A percentile compares a stretch with the other conserved stretches of the same genome.
Evolutionary conservation across 495 filamentous ascomycete genomes (phyloP).

Genomic region (Eremomyces bilateralis): DNA sequence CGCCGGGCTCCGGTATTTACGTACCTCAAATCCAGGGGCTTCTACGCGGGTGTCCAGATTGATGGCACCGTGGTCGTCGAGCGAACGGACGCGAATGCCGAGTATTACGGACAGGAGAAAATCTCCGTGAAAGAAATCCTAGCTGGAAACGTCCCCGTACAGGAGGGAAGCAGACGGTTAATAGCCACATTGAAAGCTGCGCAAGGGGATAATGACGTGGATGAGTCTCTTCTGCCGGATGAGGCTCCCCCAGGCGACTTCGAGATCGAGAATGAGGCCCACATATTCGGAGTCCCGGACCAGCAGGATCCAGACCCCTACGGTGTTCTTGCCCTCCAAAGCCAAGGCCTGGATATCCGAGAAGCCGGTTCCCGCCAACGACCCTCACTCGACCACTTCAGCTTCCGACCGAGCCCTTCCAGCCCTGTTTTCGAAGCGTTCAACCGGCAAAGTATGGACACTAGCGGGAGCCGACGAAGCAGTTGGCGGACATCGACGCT

Average conservation of each 20-base stretch:
- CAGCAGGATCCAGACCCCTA: conserved; percentile 69
- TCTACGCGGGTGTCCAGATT: conserved; percentile 61
- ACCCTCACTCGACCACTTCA: conserved; percentile 53
- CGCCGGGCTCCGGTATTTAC: conserved; percentile 58
- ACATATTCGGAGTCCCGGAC: conserved; percentile 54
- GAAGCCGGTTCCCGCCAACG: conserved; percentile 56
- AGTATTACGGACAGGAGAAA: conserved; percentile 48
- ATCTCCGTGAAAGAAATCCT: conserved; percentile 63
- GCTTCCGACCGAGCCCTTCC: conserved; percentile 51
- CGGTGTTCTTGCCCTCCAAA: conserved; percentile 66
- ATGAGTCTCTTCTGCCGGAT: conserved; percentile 29
- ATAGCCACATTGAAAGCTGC: no score
- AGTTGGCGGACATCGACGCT: conserved; percentile 19
- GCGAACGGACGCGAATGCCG: conserved; percentile 71
- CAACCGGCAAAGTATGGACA: conserved; percentile 44
- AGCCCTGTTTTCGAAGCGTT: conserved; percentile 57
- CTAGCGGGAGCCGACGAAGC: conserved; percentile 10
- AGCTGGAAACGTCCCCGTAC: conserved; percentile 50
- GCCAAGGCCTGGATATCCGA: conserved; percentile 63
- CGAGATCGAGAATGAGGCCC: conserved; percentile 27
- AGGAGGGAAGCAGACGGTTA: no score
- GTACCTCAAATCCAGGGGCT: conserved; percentile 72
- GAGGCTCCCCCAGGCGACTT: conserved; percentile 58
- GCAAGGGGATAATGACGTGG: no score
- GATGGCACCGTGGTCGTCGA: conserved; percentile 74